Percentiles rank a stretch among this genome's conserved stretches.
Evolutionary conservation across 2,329 filamentous ascomycete species (phyloP).

Genomic region (Trichoderma atroviride): DNA sequence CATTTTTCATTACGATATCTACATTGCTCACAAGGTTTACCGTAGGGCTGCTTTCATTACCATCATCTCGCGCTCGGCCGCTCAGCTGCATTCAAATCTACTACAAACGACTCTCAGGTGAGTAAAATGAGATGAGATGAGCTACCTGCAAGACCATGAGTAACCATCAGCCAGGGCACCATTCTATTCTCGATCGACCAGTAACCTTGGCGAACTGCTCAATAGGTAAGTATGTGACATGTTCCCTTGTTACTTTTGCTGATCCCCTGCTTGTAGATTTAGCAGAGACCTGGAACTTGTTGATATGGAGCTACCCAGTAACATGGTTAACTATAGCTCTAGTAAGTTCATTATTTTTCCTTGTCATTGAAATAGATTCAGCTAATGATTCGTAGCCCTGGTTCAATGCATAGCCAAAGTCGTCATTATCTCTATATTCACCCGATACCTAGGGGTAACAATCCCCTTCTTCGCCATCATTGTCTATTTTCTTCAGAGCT

Average conservation of each 20-base stretch:
- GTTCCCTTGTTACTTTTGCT: background rate
- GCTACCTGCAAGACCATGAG: background rate
- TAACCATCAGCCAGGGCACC: constrained; percentile 1
- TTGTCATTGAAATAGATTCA: background rate
- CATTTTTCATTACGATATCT: background rate
- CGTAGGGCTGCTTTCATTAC: constrained; percentile 12
- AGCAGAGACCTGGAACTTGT: constrained; percentile 27
- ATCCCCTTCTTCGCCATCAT: constrained; percentile 19
- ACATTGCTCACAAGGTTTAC: background rate
- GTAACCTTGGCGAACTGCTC: constrained; percentile 16
- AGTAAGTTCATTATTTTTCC: background rate
- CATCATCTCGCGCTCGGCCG: constrained; percentile 20
- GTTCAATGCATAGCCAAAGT: constrained; percentile 7
- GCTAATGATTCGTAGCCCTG: background rate
- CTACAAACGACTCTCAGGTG: constrained; percentile 16
- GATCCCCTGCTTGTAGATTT: background rate
- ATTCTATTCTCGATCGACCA: constrained; percentile 16
- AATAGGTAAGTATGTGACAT: constrained; percentile 2
- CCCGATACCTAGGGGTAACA: constrained; percentile 21
- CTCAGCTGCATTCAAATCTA: constrained; percentile 5
- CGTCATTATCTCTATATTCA: constrained; percentile 17
- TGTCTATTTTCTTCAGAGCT: constrained; percentile 29
- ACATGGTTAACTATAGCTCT: constrained; percentile 18
- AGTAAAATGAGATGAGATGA: background rate
- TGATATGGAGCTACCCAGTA: constrained; percentile 24